phyloP scores from a whole-genome alignment of 257 asterid genomes.

The Eucommia ulmoides region DNA sequence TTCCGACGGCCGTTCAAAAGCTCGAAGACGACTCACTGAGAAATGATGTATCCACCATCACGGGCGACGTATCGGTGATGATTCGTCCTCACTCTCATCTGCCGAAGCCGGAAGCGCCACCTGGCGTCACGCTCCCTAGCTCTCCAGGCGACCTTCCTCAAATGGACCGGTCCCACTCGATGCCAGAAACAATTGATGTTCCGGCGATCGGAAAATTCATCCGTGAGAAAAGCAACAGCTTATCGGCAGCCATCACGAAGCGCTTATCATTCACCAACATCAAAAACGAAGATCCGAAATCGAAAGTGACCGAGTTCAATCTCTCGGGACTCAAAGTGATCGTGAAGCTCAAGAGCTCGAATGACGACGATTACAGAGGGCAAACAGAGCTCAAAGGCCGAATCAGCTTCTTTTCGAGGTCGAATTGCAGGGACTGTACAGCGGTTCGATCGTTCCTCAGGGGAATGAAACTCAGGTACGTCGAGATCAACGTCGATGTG shows the following conservation, averaged over 20 bases:
- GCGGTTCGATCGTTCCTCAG: slow-evolving; percentile 71
- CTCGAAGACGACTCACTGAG: background rate
- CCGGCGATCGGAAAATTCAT: slow-evolving; percentile 75
- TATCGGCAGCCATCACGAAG: slow-evolving; percentile 64
- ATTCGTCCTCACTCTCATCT: slow-evolving; percentile 51
- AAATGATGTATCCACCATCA: background rate
- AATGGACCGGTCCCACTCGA: slow-evolving; percentile 29
- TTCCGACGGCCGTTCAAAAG: background rate
- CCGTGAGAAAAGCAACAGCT: slow-evolving; percentile 62
- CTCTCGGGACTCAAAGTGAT: slow-evolving; percentile 57
- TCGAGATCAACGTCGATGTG: slow-evolving; percentile 83
- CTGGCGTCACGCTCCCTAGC: slow-evolving; percentile 16
- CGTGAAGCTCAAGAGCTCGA: slow-evolving; percentile 21
- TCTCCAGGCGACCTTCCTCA: background rate
- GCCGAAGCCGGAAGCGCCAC: slow-evolving; percentile 76
- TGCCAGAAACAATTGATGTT: slow-evolving; percentile 38
- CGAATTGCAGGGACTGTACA: slow-evolving; percentile 74
- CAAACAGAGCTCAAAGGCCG: slow-evolving; percentile 53
- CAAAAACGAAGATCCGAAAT: slow-evolving; percentile 14
- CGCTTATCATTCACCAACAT: slow-evolving; percentile 36
- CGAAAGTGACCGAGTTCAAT: slow-evolving; percentile 34
- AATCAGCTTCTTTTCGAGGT: slow-evolving; percentile 70
- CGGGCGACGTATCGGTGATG: slow-evolving; percentile 9
- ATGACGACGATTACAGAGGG: slow-evolving; percentile 15
- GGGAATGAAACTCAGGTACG: slow-evolving; percentile 35